Base-by-base conservation (phyloP, 768 basidiomycete genomes). In the Cystobasidiopsis lactophilus region DNA sequence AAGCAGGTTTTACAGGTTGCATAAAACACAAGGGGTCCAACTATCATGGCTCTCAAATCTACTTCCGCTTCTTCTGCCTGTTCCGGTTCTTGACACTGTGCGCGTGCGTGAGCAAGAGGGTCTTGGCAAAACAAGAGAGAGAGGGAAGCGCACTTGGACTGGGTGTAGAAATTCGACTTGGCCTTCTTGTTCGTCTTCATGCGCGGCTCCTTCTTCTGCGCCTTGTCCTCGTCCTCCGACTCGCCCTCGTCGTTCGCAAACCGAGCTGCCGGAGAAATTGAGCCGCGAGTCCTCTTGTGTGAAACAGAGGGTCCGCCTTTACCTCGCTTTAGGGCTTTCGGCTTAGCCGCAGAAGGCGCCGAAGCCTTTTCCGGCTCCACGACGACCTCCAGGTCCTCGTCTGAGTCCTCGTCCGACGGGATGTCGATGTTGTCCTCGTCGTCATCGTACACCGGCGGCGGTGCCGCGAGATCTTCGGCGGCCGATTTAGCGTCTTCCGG, bases 131-230 rank as follows among this genome's bases (percentile, higher is more conserved):
- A 33, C 30, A 10, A 26, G n/a, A 41, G 9, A 10, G 19, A 41
- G 40, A 13, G 7, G 35, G 30, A 5, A 19, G 23, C 35, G 18
- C 14, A 50, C 48, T 53, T 57, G 3, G 55, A 39, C 44, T 48
- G 24, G 23, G 55, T 49, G 70, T 84, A 93, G 70, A 86, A 95
- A 69, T 96, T 95, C 52, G 74, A 72, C 10, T 83, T 76, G 68
- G 83, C 86, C 71, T 78, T 80, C 85, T 98, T 98, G 72, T 78
- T 85, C 1, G 93, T 96, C 61, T 76, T 91, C 84, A 91, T 82
- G 18, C 91, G 81, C 26, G 74, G 65, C 58, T 74, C 80, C 66
- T 84, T 85, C 63, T 66, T 70, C 59, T 47, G 16, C 50, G 41
- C 61, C 14, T 65, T 65, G 1, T 60, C 63, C 40, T 69, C 72